A percentile compares a stretch with the other conserved stretches of the same genome.
These are phyloP conservation scores for Huntiella moniliformis DNA, from an alignment of 2,329 filamentous ascomycete species.

Conservation along the genomic window DNA sequence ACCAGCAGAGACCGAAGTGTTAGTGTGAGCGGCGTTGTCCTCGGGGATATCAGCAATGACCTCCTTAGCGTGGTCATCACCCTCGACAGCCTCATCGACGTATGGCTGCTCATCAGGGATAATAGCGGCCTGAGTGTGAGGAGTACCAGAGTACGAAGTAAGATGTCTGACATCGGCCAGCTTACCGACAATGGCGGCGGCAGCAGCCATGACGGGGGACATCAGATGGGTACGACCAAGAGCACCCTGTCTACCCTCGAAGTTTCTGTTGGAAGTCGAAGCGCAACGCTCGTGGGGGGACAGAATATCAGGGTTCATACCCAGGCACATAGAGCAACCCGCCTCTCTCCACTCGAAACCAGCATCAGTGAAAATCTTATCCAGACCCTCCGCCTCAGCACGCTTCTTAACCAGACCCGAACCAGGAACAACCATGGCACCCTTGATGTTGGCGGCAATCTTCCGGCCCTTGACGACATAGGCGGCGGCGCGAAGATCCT, in stretches of 20 bases:
- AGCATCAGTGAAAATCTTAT: conserved; percentile 79
- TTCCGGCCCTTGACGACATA: conserved; percentile 73
- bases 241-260: conserved; percentile 89
- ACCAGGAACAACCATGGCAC: conserved; percentile 89
- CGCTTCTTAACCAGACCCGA: conserved; percentile 86
- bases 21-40: conserved; percentile 46
- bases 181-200: conserved; percentile 70
- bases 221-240: conserved; percentile 83
- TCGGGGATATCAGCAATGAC: conserved; percentile 38
- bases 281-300: conserved; percentile 84
- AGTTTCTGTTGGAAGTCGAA: conserved; percentile 91
- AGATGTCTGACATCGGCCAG: conserved; percentile 80
- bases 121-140: conserved; percentile 39
- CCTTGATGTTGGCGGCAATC: conserved; percentile 73
- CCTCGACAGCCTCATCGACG: conserved; percentile 32
- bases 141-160: conserved; percentile 37
- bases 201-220: conserved; percentile 93
- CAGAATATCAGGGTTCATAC: conserved; percentile 98
- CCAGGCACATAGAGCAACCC: conserved; percentile 96
- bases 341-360: conserved; percentile 98
- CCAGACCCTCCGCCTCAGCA: conserved; percentile 78
- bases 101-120: conserved; percentile 25
- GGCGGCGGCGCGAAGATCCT: conserved; percentile 79
- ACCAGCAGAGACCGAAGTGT: conserved; percentile 28
- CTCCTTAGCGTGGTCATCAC: conserved; percentile 34